Conservation (phyloP, 2,329 filamentous ascomycete species). For the Fusarium caatingaense region DNA sequence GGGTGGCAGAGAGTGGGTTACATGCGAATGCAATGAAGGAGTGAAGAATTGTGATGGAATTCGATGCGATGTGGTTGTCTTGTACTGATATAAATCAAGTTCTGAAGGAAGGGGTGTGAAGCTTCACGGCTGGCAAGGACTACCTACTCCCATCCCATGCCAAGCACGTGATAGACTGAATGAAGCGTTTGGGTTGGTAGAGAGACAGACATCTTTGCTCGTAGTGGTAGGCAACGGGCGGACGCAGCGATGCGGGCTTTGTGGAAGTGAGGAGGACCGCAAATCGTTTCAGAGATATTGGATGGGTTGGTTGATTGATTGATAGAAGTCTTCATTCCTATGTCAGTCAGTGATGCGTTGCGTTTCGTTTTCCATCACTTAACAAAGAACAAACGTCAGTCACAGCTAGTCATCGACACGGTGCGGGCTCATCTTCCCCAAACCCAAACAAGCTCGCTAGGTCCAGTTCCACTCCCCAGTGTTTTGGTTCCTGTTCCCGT, state of each 20-base stretch:
- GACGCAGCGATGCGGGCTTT: slow-evolving; percentile 28
- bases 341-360: slow-evolving; percentile 3
- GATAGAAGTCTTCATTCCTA: background rate
- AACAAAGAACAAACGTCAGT: background rate
- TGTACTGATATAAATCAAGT: slow-evolving; percentile 33
- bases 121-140: slow-evolving; percentile 20
- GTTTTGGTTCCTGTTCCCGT: slow-evolving; percentile 1
- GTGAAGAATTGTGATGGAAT: slow-evolving; percentile 1
- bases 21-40: background rate
- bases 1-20: background rate
- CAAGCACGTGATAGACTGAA: slow-evolving; percentile 39
- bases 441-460: slow-evolving; percentile 8
- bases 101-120: slow-evolving; percentile 28
- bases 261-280: slow-evolving; percentile 1
- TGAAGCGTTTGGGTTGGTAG: slow-evolving; percentile 27
- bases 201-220: background rate
- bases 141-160: background rate
- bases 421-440: slow-evolving; percentile 29
- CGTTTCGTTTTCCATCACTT: background rate
- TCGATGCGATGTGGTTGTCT: background rate
- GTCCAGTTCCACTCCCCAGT: slow-evolving; percentile 20
- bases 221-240: slow-evolving; percentile 8
- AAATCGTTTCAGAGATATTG: slow-evolving; percentile 19
- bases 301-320: background rate
- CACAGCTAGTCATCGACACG: slow-evolving; percentile 23